These are phyloP conservation scores for Solanum appendiculatum DNA, from an alignment of 257 asterid genomes.

Conservation along the genomic window DNA sequence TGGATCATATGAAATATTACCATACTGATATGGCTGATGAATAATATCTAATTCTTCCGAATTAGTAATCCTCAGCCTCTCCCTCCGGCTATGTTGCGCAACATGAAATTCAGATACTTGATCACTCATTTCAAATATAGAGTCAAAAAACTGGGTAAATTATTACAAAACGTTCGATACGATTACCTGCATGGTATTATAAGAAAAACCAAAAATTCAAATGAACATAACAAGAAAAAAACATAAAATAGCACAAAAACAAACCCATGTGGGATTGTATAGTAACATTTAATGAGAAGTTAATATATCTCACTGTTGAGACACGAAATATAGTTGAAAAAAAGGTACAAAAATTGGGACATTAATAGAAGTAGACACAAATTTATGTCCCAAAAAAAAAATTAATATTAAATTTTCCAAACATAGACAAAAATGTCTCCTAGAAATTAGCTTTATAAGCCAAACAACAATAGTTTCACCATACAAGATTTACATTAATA, in stretches of 20 bases:
- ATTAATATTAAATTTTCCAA: neutral
- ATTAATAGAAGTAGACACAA: neutral
- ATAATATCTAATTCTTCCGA: conserved; percentile 9
- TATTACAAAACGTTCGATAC: neutral
- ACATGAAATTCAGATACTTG: conserved; percentile 47
- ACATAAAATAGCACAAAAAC: neutral
- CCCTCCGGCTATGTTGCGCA: conserved; percentile 73
- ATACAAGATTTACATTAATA: too few species aligned
- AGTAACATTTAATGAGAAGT: neutral
- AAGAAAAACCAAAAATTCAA: neutral
- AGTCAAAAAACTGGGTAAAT: neutral
- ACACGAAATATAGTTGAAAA: neutral
- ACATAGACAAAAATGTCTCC: neutral
- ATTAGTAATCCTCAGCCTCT: conserved; percentile 38
- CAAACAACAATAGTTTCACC: neutral
- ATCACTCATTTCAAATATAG: conserved; percentile 27
- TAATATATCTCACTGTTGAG: neutral
- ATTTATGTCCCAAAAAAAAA: neutral
- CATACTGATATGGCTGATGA: conserved; percentile 17
- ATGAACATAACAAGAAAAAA: neutral
- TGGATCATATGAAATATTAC: conserved; percentile 21
- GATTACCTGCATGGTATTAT: neutral
- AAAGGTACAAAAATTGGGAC: neutral
- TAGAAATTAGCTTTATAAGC: neutral
- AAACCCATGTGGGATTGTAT: neutral